Percentiles rank a stretch among this genome's conserved stretches.
These are phyloP conservation scores for Micromonas pusilla DNA, from an alignment of 139 green algal genomes.

Conservation along the genomic window DNA sequence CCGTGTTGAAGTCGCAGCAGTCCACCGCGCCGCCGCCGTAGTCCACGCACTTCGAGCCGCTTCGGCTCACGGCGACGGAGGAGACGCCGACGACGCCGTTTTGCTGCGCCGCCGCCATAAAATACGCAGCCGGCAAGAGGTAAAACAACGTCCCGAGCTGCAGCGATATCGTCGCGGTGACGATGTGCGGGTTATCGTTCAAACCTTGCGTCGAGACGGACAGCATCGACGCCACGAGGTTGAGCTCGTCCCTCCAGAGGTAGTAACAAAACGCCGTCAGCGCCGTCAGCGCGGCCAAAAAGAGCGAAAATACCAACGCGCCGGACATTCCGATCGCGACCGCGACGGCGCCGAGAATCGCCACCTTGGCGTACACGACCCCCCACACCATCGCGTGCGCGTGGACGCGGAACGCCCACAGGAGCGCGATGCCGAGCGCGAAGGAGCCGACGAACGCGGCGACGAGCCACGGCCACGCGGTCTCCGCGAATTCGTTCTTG, in stretches of 20 bases:
- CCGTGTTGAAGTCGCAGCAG: constrained; percentile 4
- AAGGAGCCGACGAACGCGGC: neutral
- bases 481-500: neutral
- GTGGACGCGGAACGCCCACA: neutral
- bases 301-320: neutral
- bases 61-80: neutral
- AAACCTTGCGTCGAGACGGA: constrained; percentile 11
- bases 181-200: constrained; percentile 17
- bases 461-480: constrained; percentile 1
- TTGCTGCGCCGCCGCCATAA: neutral
- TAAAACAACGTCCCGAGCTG: neutral
- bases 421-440: neutral
- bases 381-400: constrained; percentile 1
- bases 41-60: neutral
- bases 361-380: constrained; percentile 18
- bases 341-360: neutral
- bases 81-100: neutral
- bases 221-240: constrained; percentile 18
- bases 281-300: neutral
- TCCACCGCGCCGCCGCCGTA: neutral
- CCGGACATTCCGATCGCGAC: neutral
- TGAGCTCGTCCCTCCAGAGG: constrained; percentile 23
- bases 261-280: neutral
- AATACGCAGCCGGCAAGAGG: neutral
- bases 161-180: neutral